These are phyloP conservation scores for Debaryomyces prosopidis DNA, from an alignment of 805 yeast species.

Conservation along the genomic window DNA sequence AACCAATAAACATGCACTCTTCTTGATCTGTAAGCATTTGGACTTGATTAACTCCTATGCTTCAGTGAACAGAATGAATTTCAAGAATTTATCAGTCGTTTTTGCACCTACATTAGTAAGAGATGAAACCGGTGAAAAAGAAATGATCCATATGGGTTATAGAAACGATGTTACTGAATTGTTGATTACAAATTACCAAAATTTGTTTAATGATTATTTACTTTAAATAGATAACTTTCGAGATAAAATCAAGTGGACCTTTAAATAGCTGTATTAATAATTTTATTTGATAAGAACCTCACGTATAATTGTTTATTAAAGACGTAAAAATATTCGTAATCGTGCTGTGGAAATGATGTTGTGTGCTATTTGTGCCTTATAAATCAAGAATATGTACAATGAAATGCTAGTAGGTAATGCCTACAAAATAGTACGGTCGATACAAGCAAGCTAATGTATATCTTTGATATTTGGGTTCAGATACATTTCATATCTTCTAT, in stretches of 20 bases:
- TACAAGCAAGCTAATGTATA: slow-evolving; percentile 35
- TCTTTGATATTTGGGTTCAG: slow-evolving; percentile 71
- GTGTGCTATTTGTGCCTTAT: not conserved
- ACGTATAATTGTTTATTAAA: too few relatives aligned
- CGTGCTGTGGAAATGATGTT: not conserved
- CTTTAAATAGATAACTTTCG: not conserved
- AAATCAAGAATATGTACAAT: not conserved
- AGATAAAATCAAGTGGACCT: too few relatives aligned
- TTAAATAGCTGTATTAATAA: too few relatives aligned
- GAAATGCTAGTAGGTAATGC: not conserved
- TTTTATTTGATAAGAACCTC: too few relatives aligned
- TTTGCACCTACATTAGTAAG: slow-evolving; percentile 92
- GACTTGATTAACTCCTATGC: slow-evolving; percentile 54
- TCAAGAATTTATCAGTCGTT: slow-evolving; percentile 81
- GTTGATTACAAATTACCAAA: slow-evolving; percentile 51
- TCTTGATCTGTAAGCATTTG: slow-evolving; percentile 63
- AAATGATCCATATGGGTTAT: slow-evolving; percentile 79
- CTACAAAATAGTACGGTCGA: too few relatives aligned
- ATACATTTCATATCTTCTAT: slow-evolving; percentile 69
- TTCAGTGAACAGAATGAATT: slow-evolving; percentile 73
- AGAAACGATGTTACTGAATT: slow-evolving; percentile 79
- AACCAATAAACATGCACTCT: slow-evolving; percentile 64
- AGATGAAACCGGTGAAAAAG: slow-evolving; percentile 76
- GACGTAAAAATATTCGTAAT: too few relatives aligned
- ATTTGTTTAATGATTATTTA: slow-evolving; percentile 27